Evolutionary conservation across 2,329 filamentous ascomycete genomes (phyloP).

Genomic region (Aspergillus hiratsukae): DNA sequence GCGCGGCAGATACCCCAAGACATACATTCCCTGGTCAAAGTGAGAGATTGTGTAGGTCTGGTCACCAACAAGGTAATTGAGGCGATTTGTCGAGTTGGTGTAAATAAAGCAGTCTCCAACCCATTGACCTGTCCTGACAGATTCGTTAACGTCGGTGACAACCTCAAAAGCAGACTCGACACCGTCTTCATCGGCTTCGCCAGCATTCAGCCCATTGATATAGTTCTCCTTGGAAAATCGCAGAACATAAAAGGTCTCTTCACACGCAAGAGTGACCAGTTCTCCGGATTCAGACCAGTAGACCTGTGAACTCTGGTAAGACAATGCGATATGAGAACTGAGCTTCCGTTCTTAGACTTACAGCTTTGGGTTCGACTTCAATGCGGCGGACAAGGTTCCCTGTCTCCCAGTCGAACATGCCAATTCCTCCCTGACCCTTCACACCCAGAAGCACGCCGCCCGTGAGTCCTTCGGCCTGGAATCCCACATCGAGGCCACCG

Average conservation of each 20-base stretch:
- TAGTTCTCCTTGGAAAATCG: slow-evolving; percentile 89
- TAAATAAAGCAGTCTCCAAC: slow-evolving; percentile 99
- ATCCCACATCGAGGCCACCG: slow-evolving; percentile 86
- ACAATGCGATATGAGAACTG: background rate
- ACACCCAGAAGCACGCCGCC: slow-evolving; percentile 90
- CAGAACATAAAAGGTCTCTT: slow-evolving; percentile 92
- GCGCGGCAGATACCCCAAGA: slow-evolving; percentile 89
- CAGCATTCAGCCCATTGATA: slow-evolving; percentile 73
- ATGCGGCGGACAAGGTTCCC: slow-evolving; percentile 87
- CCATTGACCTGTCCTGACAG: slow-evolving; percentile 92
- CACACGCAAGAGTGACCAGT: slow-evolving; percentile 85
- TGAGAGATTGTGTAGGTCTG: slow-evolving; percentile 97
- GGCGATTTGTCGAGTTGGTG: slow-evolving; percentile 90
- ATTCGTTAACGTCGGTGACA: slow-evolving; percentile 91
- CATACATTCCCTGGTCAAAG: slow-evolving; percentile 92
- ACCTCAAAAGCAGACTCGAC: slow-evolving; percentile 96
- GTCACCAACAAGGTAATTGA: slow-evolving; percentile 97
- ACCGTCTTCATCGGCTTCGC: slow-evolving; percentile 80
- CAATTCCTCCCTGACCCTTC: slow-evolving; percentile 89
- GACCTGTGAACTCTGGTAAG: slow-evolving; percentile 50
- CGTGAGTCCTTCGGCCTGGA: slow-evolving; percentile 85
- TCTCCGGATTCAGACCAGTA: slow-evolving; percentile 99
- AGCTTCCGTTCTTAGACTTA: slow-evolving; percentile 28
- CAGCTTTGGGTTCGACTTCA: slow-evolving; percentile 66
- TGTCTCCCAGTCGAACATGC: slow-evolving; percentile 93